Evolutionary conservation across 1,284 basidiomycete species (phyloP).

Genomic region (Apiotrichum veenhuisii): DNA sequence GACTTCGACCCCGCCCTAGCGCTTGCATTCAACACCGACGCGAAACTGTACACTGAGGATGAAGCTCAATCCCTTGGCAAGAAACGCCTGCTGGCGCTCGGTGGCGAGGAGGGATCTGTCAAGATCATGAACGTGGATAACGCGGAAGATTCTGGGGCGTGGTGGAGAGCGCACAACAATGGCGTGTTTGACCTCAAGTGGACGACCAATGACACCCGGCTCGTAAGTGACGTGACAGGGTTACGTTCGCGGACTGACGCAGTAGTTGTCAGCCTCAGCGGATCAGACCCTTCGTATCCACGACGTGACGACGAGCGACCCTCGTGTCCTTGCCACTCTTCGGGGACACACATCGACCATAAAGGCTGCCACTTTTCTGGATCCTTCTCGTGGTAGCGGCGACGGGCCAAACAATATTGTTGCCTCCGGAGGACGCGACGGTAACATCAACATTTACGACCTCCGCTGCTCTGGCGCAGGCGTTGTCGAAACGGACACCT

Average conservation of each 20-base stretch:
- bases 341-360: conserved; percentile 46
- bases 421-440: conserved; percentile 47
- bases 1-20: conserved; percentile 39
- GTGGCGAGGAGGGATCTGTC: conserved; percentile 42
- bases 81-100: conserved; percentile 37
- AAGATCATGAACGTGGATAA: conserved; percentile 41
- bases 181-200: conserved; percentile 75
- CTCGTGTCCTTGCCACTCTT: conserved; percentile 32
- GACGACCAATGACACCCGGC: conserved; percentile 59
- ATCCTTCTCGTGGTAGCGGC: conserved; percentile 25
- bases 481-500: neutral
- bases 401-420: conserved; percentile 28
- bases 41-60: conserved; percentile 24
- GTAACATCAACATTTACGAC: conserved; percentile 50
- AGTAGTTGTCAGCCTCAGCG: conserved; percentile 45
- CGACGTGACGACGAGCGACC: conserved; percentile 29
- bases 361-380: conserved; percentile 42
- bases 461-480: conserved; percentile 35
- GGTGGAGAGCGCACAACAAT: conserved; percentile 62
- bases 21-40: conserved; percentile 33
- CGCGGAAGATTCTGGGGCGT: conserved; percentile 9
- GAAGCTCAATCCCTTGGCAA: conserved; percentile 21
- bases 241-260: no score
- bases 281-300: conserved; percentile 42
- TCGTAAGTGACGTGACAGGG: conserved; percentile 31